These are phyloP conservation scores for Geosiphon pyriformis DNA, from an alignment of 192 early-diverging fungal genomes.

Conservation along the genomic window DNA sequence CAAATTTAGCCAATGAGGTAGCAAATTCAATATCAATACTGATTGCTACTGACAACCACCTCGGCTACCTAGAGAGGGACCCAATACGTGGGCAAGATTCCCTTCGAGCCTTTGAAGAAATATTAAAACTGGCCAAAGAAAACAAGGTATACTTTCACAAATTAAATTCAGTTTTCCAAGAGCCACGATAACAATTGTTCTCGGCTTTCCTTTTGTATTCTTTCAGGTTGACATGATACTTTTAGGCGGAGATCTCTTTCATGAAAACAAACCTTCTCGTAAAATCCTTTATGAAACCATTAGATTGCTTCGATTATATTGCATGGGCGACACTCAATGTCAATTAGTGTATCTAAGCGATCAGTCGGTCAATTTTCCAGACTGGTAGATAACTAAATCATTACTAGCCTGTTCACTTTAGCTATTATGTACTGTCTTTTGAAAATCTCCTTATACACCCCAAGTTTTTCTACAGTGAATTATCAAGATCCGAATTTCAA, in stretches of 20 bases:
- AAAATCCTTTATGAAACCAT: slow-evolving; percentile 67
- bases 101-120: slow-evolving; percentile 81
- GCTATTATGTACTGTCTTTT: too few species aligned
- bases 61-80: slow-evolving; percentile 90
- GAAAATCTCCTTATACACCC: too few species aligned
- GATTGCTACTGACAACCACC: slow-evolving; percentile 90
- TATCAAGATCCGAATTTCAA: slow-evolving; percentile 86
- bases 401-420: too few species aligned
- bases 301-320: slow-evolving; percentile 59
- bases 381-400: slow-evolving; percentile 39
- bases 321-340: slow-evolving; percentile 63
- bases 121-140: slow-evolving; percentile 67
- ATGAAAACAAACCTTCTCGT: slow-evolving; percentile 89
- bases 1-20: too few species aligned
- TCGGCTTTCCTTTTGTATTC: not conserved
- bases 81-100: slow-evolving; percentile 81
- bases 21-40: slow-evolving; percentile 45
- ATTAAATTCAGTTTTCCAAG: not conserved
- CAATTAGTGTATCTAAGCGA: slow-evolving; percentile 74
- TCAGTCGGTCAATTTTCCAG: slow-evolving; percentile 61
- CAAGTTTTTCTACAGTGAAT: slow-evolving; percentile 62
- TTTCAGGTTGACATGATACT: slow-evolving; percentile 81
- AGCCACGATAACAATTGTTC: not conserved
- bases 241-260: slow-evolving; percentile 93
- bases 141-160: slow-evolving; percentile 38